Base-by-base conservation (phyloP, 257 asterid genomes). In the Jaltomata sinuosa region DNA sequence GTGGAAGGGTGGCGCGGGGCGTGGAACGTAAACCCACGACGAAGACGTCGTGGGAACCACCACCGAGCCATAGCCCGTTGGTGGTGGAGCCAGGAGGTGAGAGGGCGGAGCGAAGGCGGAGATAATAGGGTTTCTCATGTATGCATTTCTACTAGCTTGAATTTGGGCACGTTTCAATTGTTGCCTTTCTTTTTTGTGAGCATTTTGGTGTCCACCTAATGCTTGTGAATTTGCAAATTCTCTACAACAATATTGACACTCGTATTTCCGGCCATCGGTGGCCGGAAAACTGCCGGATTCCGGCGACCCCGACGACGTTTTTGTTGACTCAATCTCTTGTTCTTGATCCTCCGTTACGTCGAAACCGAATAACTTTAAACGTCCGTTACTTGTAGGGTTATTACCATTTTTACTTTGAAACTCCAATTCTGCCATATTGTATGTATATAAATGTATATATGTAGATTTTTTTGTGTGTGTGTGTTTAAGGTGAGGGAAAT, bases 161-260 rank as follows among this genome's bases (percentile, higher is more conserved):
- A 93, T 87, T 88, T 96, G 98, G 1, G 99, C 99, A 3, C 98
- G 96, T 84, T 96, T 96, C 45, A 93, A 87, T 83, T 94, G 99
- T 61, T 96, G 99, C 65, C 98, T 79, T n/a, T 96, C 99, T 81
- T 96, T 96, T 84, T 96, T 96, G 87, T 96, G 98, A 15, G 99
- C 99, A 92, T 96, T 96, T 16, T 96, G 99, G 18, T 96, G 99
- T 27, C 99, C 99, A 27, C 99, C 99, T 27, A 96, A 87, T 1
- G 99, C 99, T 81, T 96, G 99, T 2, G 99, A 96, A 89, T 96
- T 96, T 18, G 98, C 95, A 87, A 96, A 96, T 87, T 94, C 98
- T n/a, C 99, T 88, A 89, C 89, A 91, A 87, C 99, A 96, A 89
- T 96, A 96, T 42, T 96, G 99, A 81, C 99, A 96, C 98, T 96